These are phyloP conservation scores for Penicillium capsulatum DNA, from an alignment of 2,329 filamentous ascomycete species.

Conservation along the genomic window DNA sequence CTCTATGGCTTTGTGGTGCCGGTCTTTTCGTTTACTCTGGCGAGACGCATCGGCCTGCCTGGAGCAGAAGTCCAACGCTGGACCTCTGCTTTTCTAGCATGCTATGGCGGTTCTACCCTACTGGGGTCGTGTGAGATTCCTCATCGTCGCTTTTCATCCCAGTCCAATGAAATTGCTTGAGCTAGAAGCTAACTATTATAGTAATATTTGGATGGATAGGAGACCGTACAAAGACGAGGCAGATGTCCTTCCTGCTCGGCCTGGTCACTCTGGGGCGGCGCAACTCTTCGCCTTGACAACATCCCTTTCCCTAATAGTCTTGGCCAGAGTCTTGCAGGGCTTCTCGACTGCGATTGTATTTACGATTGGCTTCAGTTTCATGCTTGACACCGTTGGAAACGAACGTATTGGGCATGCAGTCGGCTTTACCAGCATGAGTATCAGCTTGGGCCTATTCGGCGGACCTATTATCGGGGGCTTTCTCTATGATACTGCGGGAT, in stretches of 20 bases:
- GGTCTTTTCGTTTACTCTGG: conserved; percentile 18
- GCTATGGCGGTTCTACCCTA: conserved; percentile 12
- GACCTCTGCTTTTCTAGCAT: conserved; percentile 17
- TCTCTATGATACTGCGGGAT: conserved; percentile 53
- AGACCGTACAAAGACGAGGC: not conserved
- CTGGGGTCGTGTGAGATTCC: conserved; percentile 1
- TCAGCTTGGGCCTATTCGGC: conserved; percentile 60
- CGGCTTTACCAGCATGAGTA: conserved; percentile 57
- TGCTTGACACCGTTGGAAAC: conserved; percentile 51
- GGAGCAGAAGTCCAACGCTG: conserved; percentile 15
- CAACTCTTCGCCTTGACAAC: conserved; percentile 62
- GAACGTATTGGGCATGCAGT: conserved; percentile 9
- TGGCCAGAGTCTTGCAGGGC: conserved; percentile 64
- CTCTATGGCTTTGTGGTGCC: conserved; percentile 21
- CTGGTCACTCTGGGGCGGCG: conserved; percentile 17
- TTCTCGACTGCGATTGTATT: conserved; percentile 64
- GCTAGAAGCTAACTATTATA: not conserved
- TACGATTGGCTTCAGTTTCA: conserved; percentile 63
- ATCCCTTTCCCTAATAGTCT: conserved; percentile 54
- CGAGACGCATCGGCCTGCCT: conserved; percentile 6
- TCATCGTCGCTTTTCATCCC: not conserved
- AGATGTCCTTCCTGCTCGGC: conserved; percentile 8
- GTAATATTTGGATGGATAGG: conserved; percentile 1
- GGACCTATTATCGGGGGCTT: conserved; percentile 64
- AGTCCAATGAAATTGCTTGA: not conserved